Base-by-base conservation (phyloP, 257 asterid species). In the Ophiorrhiza pumila region DNA sequence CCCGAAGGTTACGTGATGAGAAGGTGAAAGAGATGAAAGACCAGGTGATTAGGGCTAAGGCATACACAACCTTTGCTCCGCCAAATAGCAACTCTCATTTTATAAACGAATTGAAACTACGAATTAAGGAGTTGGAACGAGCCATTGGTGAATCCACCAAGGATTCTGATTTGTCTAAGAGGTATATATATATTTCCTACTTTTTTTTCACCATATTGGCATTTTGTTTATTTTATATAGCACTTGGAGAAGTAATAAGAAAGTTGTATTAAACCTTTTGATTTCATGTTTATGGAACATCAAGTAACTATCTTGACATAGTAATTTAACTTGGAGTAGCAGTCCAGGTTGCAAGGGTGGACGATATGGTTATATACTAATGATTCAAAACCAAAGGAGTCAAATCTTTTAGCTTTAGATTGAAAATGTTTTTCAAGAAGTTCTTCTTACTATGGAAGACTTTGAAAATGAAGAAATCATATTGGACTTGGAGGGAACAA, bases 51-150 rank as follows among this genome's bases (percentile, higher is more conserved):
- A 86, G 95, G 88, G 97, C 94, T 59, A 95, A 78, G 80, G 86
- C 81, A 43, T 95, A 90, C 81, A 61, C 92, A 76, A 86, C 66
- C 74, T 86, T 95, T 59, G 70, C 88, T 37, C 87, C 93, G 41
- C 71, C 87, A 75, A 87, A 75, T 78, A 87, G 90, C 84, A 94
- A 81, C 72, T 87, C 96, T 76, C 98, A 90, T 82, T 70, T 90
- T 71, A 89, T 86, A 69, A 95, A 85, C 83, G 99, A 89, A 86
- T 81, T 95, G 86, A 95, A 83, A 84, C 71, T 87, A 56, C 90
- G 98, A 79, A 81, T 92, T n/a, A 95, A 85, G 83, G 99, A 92
- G 77, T 74, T 90, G 74, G 97, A 92, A 79, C 82, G 89, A 76
- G 91, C 96, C n/a, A 49, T 77, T 46, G 86, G 85, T 70, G 94